These are phyloP conservation scores for Fusarium proliferatum DNA, from an alignment of 2,329 filamentous ascomycete species.

Conservation along the genomic window DNA sequence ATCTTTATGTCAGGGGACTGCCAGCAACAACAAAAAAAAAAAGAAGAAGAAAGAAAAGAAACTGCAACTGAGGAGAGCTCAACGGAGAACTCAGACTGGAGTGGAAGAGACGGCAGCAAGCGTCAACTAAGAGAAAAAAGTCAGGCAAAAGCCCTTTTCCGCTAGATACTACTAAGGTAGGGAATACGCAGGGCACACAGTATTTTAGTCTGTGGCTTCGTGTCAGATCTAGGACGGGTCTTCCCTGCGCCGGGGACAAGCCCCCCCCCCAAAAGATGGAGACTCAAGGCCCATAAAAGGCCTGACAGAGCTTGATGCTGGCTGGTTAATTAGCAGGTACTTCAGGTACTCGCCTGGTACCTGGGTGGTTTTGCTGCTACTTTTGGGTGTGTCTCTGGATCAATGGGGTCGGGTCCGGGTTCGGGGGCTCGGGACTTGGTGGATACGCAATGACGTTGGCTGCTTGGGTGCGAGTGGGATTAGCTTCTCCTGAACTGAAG, in stretches of 20 bases:
- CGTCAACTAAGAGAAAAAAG: slow-evolving; percentile 18
- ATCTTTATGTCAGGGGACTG: slow-evolving; percentile 23
- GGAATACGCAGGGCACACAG: slow-evolving; percentile 32
- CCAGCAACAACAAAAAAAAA: not conserved
- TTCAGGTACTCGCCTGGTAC: slow-evolving; percentile 31
- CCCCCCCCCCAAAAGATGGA: slow-evolving; percentile 27
- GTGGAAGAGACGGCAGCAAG: slow-evolving; percentile 22
- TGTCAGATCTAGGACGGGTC: slow-evolving; percentile 47
- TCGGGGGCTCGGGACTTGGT: slow-evolving; percentile 46
- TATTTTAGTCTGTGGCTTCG: slow-evolving; percentile 43
- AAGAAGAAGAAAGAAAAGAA: not conserved
- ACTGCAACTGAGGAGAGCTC: slow-evolving; percentile 5
- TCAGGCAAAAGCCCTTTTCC: slow-evolving; percentile 30
- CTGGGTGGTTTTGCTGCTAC: slow-evolving; percentile 30
- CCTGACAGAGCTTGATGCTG: slow-evolving; percentile 26
- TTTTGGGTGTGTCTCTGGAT: slow-evolving; percentile 41
- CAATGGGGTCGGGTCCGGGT: slow-evolving; percentile 42
- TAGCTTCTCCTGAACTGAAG: slow-evolving; percentile 13
- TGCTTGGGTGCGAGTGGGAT: slow-evolving; percentile 10
- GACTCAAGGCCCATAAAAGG: slow-evolving; percentile 22
- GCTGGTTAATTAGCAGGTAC: slow-evolving; percentile 21
- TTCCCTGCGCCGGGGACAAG: slow-evolving; percentile 41
- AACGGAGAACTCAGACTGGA: slow-evolving; percentile 4
- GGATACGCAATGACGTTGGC: slow-evolving; percentile 47
- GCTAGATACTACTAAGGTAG: not conserved